Evolutionary conservation across 2,329 filamentous ascomycete species (phyloP), one percentile per base, ranked within the genome.

Genomic region (Dichotomopilus funicola): DNA sequence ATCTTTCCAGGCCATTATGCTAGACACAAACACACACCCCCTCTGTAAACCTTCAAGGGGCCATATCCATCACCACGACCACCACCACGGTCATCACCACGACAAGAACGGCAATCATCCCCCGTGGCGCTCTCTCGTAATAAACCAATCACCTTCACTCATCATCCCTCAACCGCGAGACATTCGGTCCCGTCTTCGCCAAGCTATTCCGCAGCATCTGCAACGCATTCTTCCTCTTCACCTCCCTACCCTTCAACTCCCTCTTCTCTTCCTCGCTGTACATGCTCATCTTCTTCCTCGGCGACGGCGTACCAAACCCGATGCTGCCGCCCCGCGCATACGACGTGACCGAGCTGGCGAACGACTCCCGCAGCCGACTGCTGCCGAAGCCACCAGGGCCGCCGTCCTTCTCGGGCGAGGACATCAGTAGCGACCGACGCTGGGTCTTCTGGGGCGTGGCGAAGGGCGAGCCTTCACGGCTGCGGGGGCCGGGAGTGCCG

Each of bases 201-300:
- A 82, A 70, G 58, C 72, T 76, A 5, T 61, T 67, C 68, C 71
- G 75, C 50, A 86, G 67, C 66, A 79, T 80, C 36, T 70, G 70
- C 34, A 82, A 70, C 7, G 83, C 76, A 3, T 73, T 77, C 63
- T 75, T 75, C 61, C 81, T 73, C 58, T 73, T 77, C n/a, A 74
- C 74, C 59, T 75, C 70, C 68, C 78, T 81, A 56, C 75, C 73
- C 68, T 77, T 81, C 54, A 86, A 67, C 34, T 74, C 73, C 34
- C 70, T 71, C 71, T 83, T 85, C 66, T 87, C 84, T 51, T 78
- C 75, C 36, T 73, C 71, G 56, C 76, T 82, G 62, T 82, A 86
- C 13, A 81, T 81, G 58, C 76, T 83, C 55, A 86, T 63, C 73
- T 84, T 86, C 72, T 81, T 85, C 44, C 81, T 72, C 2, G 80